Evolutionary conservation across 805 yeast genomes (phyloP).

Genomic region (Candida manassasensis): DNA sequence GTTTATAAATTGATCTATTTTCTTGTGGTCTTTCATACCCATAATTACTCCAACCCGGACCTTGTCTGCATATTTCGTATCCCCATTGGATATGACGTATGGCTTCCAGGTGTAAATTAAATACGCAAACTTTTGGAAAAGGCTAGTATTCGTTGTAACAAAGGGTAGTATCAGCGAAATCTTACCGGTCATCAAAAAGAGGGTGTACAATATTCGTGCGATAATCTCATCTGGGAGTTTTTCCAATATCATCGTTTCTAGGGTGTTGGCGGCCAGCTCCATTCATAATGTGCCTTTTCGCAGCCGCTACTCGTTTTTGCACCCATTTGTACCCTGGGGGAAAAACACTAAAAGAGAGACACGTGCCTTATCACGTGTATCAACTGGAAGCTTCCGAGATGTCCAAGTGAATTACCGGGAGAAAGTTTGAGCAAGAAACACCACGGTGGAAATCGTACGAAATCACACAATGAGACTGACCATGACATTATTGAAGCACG

Average conservation of each 20-base stretch:
- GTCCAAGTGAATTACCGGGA: not conserved
- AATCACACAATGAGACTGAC: slow-evolving; percentile 32
- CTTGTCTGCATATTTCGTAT: not conserved
- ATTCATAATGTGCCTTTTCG: not conserved
- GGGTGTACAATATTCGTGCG: slow-evolving; percentile 5
- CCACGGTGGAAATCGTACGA: slow-evolving; percentile 1
- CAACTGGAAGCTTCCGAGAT: slow-evolving; percentile 1
- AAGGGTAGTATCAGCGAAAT: not conserved
- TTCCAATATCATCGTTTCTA: not conserved
- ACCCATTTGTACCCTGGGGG: not conserved
- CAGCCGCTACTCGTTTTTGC: not conserved
- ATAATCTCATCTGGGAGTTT: slow-evolving; percentile 6
- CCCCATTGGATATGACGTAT: not conserved
- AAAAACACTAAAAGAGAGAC: slow-evolving; percentile 2
- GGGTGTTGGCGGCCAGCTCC: too few relatives aligned
- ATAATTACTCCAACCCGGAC: not conserved
- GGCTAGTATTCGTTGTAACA: not conserved
- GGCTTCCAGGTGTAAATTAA: slow-evolving; percentile 3
- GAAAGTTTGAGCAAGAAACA: not conserved
- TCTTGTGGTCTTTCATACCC: too few relatives aligned
- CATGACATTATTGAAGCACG: slow-evolving; percentile 35
- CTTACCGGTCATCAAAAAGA: not conserved
- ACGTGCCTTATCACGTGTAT: slow-evolving; percentile 4
- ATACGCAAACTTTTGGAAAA: slow-evolving; percentile 1
- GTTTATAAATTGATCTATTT: not conserved